Conservation (phyloP, 805 yeast genomes). For the Myxozyma melibiosi region DNA sequence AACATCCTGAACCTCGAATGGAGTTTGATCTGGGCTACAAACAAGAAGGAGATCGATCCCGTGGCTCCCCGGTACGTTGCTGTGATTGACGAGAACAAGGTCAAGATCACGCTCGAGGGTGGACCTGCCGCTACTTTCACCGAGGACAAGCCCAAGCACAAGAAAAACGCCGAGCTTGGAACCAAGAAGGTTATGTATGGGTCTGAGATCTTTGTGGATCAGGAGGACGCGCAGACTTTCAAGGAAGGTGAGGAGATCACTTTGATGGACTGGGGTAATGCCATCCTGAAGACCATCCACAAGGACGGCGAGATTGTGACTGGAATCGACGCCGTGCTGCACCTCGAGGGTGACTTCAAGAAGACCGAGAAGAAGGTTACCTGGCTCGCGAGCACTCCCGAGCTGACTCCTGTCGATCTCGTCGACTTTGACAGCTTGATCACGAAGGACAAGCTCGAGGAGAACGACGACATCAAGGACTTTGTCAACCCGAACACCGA, state of each 20-base stretch:
- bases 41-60: conserved; percentile 97
- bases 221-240: conserved; percentile 75
- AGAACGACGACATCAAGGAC: conserved; percentile 90
- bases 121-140: conserved; percentile 65
- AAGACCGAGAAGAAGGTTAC: conserved; percentile 93
- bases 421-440: conserved; percentile 93
- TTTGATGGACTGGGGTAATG: conserved; percentile 99
- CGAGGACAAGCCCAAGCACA: conserved; percentile 88
- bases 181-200: conserved; percentile 72
- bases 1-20: conserved; percentile 96
- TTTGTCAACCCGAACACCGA: conserved; percentile 86
- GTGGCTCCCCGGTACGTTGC: conserved; percentile 95
- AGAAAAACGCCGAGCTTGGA: conserved; percentile 92
- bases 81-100: conserved; percentile 61
- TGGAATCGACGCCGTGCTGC: conserved; percentile 72
- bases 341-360: conserved; percentile 95
- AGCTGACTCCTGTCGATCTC: conserved; percentile 71
- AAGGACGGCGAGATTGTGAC: conserved; percentile 61
- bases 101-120: conserved; percentile 60
- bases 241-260: conserved; percentile 89
- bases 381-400: conserved; percentile 86
- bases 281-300: conserved; percentile 69
- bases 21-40: conserved; percentile 96
- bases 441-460: conserved; percentile 92
- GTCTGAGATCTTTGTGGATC: conserved; percentile 72